Evolutionary conservation across 202 grass and related monocot species (phyloP), one percentile per base, ranked within the genome.

Genomic region (Panicum virgatum): DNA sequence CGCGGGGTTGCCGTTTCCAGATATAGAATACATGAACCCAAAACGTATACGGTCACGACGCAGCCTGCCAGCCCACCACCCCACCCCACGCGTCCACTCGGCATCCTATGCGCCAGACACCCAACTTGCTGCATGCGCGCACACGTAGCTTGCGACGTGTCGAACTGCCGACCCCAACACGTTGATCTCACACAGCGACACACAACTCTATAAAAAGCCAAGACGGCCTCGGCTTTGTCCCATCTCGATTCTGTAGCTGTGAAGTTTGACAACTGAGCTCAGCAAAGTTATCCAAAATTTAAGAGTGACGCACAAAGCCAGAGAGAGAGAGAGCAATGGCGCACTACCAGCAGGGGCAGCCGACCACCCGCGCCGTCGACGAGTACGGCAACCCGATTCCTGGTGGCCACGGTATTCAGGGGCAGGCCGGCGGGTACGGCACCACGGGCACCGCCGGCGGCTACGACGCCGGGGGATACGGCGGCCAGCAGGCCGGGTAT

Each of bases 341-440:
- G 36, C 86, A 91, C 26, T 66, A 66, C 20, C 72, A 54, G 43
- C 57, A 79, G 27, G 79, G 70, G 30, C 80, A 73, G 5, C 57
- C 58, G 57, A n/a, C 53, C 71, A 22, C 34, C 7, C 65, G 45
- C 11, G 76, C 87, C 22, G 88, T 90, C 22, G 88, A 94, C 73
- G 86, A 94, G 88, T 91, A 86, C 77, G 91, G 91, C 52, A 89
- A 89, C 57, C 86, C 81, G 6, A 76, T 90, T 16, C 9, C 69
- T 5, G 76, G 6, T 9, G 20, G 75, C 5, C 54, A 84, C 42
- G 66, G 62, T 9, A 23, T 38, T 45, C 37, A 30, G 14, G 69
- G 69, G 1, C 73, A 75, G 16, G 12, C 62, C 5, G 82, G 30
- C 4, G 72, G 51, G 38, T 76, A 76, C 50, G 81, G 72, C 4